These are phyloP conservation scores for Cercophora sp. DNA, from an alignment of 495 filamentous ascomycete genomes.

Conservation along the genomic window DNA sequence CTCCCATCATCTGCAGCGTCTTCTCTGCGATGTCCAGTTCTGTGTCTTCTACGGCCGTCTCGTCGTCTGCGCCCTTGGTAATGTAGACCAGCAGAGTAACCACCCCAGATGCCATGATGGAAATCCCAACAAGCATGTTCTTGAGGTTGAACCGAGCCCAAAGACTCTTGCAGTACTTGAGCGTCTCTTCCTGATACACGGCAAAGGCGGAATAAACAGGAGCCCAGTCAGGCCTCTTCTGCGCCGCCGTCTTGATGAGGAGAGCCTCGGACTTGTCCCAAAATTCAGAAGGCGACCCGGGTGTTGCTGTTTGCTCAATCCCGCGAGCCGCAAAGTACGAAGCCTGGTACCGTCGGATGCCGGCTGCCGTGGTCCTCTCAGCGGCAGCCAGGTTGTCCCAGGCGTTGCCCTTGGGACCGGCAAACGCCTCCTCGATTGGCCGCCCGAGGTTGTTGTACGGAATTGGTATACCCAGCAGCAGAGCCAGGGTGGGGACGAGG, in stretches of 20 bases:
- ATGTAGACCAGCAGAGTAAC: conserved; percentile 67
- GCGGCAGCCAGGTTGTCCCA: conserved; percentile 73
- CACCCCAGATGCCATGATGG: conserved; percentile 63
- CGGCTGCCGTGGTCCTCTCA: conserved; percentile 72
- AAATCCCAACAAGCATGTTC: conserved; percentile 77
- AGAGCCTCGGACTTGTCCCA: conserved; percentile 49
- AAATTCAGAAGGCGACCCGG: conserved; percentile 52
- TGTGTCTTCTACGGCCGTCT: conserved; percentile 37
- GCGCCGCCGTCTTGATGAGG: conserved; percentile 20
- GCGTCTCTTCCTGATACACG: conserved; percentile 70
- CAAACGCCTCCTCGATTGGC: conserved; percentile 92
- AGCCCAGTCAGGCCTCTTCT: conserved; percentile 33
- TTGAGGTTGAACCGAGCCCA: conserved; percentile 89
- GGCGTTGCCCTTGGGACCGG: conserved; percentile 59
- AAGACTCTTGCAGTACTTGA: conserved; percentile 74
- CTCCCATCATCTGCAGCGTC: conserved; percentile 36
- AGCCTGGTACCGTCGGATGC: conserved; percentile 82
- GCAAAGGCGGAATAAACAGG: conserved; percentile 57
- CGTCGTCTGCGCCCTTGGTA: conserved; percentile 41
- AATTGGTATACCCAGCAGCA: conserved; percentile 86
- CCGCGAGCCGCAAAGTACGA: conserved; percentile 55
- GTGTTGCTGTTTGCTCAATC: conserved; percentile 54
- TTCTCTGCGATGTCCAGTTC: conserved; percentile 44
- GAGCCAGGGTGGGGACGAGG: conserved; percentile 82
- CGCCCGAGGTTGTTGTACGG: conserved; percentile 96